Percentiles rank a stretch among this genome's conserved stretches.
These are phyloP conservation scores for Trypanosoma vivax DNA, from an alignment of 208 protist genomes.

Conservation along the genomic window DNA sequence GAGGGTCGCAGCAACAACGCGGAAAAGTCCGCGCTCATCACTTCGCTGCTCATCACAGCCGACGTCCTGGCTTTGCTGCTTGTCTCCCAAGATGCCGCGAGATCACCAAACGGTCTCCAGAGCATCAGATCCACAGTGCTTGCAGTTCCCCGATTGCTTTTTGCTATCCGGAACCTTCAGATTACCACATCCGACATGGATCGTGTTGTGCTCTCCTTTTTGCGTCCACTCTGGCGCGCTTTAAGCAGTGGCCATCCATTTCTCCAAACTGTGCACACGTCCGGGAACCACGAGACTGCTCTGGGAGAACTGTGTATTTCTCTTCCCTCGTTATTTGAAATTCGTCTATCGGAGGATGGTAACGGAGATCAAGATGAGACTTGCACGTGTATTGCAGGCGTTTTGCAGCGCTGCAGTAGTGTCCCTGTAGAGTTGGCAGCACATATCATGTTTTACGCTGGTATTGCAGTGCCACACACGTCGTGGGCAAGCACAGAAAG, in stretches of 20 bases:
- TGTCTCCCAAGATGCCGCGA: background rate
- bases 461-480: slow-evolving; percentile 5
- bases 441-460: slow-evolving; percentile 51
- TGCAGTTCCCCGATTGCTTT: slow-evolving; percentile 19
- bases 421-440: slow-evolving; percentile 38
- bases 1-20: slow-evolving; percentile 2
- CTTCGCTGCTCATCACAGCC: background rate
- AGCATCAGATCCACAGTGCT: slow-evolving; percentile 1
- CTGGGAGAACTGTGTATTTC: background rate
- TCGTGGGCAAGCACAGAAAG: background rate
- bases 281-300: background rate
- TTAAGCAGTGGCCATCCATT: slow-evolving; percentile 37
- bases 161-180: slow-evolving; percentile 22
- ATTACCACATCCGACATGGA: slow-evolving; percentile 28
- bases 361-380: background rate
- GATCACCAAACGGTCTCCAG: background rate
- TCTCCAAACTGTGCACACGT: background rate
- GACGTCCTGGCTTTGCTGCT: slow-evolving; percentile 9
- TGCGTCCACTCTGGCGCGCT: slow-evolving; percentile 45
- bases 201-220: slow-evolving; percentile 27
- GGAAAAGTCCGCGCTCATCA: background rate
- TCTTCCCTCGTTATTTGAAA: slow-evolving; percentile 17
- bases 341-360: slow-evolving; percentile 7
- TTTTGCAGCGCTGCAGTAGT: slow-evolving; percentile 39
- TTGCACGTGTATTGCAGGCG: slow-evolving; percentile 22